phyloP scores from a whole-genome alignment of 2,329 filamentous ascomycete species.

The Fusarium longipes region DNA sequence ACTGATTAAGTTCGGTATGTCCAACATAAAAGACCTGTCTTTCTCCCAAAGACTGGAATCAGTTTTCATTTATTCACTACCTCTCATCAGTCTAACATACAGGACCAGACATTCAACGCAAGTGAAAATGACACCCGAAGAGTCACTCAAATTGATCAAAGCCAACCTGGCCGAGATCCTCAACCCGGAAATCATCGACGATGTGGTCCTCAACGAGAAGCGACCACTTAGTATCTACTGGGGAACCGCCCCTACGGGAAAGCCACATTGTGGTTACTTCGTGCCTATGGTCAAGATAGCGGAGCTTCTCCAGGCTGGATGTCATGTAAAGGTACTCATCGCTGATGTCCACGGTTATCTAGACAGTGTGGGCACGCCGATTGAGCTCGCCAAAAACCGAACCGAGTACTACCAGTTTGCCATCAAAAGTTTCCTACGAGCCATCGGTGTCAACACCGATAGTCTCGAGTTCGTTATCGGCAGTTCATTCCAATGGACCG shows the following conservation, averaged over 20 bases:
- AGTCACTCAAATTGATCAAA: background rate
- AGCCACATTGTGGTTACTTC: slow-evolving; percentile 12
- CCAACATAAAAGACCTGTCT: too few species aligned
- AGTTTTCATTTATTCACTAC: too few species aligned
- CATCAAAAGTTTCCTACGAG: background rate
- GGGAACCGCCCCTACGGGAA: slow-evolving; percentile 7
- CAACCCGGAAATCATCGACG: background rate
- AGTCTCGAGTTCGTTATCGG: background rate
- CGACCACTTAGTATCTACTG: background rate
- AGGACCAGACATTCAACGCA: too few species aligned
- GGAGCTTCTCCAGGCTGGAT: background rate
- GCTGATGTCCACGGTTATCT: background rate
- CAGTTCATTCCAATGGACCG: background rate
- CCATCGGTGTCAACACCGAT: background rate
- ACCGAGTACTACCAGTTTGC: background rate
- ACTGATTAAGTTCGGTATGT: too few species aligned
- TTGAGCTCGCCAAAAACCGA: background rate
- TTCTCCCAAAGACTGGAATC: too few species aligned
- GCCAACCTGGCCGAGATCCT: background rate
- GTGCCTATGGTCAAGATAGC: background rate
- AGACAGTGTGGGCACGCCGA: background rate
- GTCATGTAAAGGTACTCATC: background rate
- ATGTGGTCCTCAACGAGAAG: background rate
- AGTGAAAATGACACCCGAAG: background rate
- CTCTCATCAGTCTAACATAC: too few species aligned